phyloP scores from a whole-genome alignment of 2,329 filamentous ascomycete genomes.

The Colletotrichum tropicicola region DNA sequence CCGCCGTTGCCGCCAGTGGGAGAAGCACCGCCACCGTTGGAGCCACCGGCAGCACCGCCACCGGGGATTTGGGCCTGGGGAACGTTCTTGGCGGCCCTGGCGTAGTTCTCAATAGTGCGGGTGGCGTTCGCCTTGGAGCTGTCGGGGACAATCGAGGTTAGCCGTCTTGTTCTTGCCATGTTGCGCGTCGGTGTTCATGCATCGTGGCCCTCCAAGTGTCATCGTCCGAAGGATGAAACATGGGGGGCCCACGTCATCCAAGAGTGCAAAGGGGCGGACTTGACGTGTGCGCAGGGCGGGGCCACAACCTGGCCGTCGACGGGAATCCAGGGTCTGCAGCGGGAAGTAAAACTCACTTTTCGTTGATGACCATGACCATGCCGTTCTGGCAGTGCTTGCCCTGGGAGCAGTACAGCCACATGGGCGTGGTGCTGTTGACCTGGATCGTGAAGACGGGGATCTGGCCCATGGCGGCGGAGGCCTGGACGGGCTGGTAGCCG shows the following conservation, averaged over 20 bases:
- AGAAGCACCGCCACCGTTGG: conserved; percentile 28
- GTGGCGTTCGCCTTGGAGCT: conserved; percentile 60
- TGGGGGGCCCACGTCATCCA: background rate
- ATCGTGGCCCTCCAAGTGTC: background rate
- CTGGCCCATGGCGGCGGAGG: conserved; percentile 55
- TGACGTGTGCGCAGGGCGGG: background rate
- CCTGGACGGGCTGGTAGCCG: conserved; percentile 71
- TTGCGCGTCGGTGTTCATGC: conserved; percentile 4
- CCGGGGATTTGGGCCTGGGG: conserved; percentile 37
- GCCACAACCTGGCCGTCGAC: background rate
- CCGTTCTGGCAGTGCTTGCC: conserved; percentile 77
- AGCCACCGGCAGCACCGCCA: conserved; percentile 30
- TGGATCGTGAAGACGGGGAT: conserved; percentile 76
- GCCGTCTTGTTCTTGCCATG: background rate
- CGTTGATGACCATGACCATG: conserved; percentile 82
- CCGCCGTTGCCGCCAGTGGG: conserved; percentile 34
- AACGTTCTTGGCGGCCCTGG: conserved; percentile 42
- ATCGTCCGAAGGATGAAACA: conserved; percentile 26
- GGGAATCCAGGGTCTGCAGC: background rate
- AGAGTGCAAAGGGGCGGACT: background rate
- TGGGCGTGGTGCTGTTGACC: conserved; percentile 73
- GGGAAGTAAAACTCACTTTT: conserved; percentile 61
- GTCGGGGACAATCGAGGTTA: conserved; percentile 6
- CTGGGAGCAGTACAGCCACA: conserved; percentile 85
- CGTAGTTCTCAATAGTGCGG: conserved; percentile 61